These are phyloP conservation scores for Penicillium vulpinum DNA, from an alignment of 2,329 filamentous ascomycete genomes.

Conservation along the genomic window DNA sequence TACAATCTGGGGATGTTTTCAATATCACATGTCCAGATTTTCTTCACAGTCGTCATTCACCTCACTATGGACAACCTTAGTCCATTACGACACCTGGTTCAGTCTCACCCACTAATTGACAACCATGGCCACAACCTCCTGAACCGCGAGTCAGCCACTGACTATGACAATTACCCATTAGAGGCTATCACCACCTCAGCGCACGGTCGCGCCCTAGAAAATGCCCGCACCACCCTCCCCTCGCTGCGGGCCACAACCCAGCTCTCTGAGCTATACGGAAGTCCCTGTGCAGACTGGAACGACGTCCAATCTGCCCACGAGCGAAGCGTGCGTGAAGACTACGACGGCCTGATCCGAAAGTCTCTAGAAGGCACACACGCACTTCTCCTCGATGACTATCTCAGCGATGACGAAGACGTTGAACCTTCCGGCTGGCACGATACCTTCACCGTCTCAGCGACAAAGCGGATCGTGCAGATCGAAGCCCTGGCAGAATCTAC, in stretches of 20 bases:
- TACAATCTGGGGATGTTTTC: background rate
- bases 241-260: conserved; percentile 70
- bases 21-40: conserved; percentile 1
- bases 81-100: conserved; percentile 39
- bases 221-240: conserved; percentile 63
- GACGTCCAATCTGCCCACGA: conserved; percentile 53
- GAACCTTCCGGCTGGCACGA: conserved; percentile 66
- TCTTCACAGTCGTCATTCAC: background rate
- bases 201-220: conserved; percentile 64
- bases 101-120: conserved; percentile 47
- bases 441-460: conserved; percentile 62
- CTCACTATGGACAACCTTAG: conserved; percentile 28
- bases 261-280: conserved; percentile 64
- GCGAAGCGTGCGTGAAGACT: conserved; percentile 50
- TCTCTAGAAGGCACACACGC: conserved; percentile 73
- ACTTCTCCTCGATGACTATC: conserved; percentile 75
- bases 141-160: conserved; percentile 29
- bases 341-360: conserved; percentile 58
- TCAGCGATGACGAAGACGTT: conserved; percentile 55
- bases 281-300: conserved; percentile 60
- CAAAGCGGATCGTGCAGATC: conserved; percentile 74
- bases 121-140: conserved; percentile 52
- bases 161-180: conserved; percentile 48
- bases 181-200: conserved; percentile 73
- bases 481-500: conserved; percentile 69